Evolutionary conservation across 1,139 yeast species (phyloP).

Genomic region (Blastobotrys elegans): DNA sequence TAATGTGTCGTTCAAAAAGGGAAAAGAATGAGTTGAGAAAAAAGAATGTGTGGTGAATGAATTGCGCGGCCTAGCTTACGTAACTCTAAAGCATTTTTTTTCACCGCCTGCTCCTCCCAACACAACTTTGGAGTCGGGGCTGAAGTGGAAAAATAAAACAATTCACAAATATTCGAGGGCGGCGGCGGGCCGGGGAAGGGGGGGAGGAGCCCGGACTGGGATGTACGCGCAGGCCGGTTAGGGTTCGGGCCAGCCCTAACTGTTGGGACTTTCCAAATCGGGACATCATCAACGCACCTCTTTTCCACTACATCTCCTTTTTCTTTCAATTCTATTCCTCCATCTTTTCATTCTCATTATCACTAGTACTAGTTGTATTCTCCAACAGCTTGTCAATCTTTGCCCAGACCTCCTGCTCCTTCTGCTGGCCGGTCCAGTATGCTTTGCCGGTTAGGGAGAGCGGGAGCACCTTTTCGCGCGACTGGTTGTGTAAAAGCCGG

Average conservation of each 20-base stretch:
- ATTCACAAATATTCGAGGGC: too few relatives aligned
- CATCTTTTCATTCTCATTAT: slow-evolving; percentile 1
- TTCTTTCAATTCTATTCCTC: neutral
- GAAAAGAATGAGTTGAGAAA: neutral
- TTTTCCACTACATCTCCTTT: neutral
- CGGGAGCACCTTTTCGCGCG: slow-evolving; percentile 37
- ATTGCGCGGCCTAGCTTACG: too few relatives aligned
- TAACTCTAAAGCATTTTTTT: too few relatives aligned
- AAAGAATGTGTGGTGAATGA: too few relatives aligned
- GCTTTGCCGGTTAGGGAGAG: slow-evolving; percentile 35
- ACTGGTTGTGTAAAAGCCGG: slow-evolving; percentile 36
- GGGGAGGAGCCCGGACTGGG: neutral
- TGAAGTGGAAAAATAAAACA: too few relatives aligned
- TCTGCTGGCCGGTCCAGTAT: slow-evolving; percentile 32
- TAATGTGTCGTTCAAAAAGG: neutral
- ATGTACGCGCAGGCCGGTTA: neutral
- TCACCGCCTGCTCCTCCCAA: neutral
- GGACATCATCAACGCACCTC: neutral
- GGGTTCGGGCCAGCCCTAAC: neutral
- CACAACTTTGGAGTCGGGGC: too few relatives aligned
- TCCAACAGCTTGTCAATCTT: slow-evolving; percentile 19
- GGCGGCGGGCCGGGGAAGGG: too few relatives aligned
- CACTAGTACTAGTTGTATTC: neutral
- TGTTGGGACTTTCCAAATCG: neutral
- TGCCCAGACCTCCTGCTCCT: slow-evolving; percentile 32